Evolutionary conservation across 352 stramenopile genomes (phyloP).

Genomic region (Pythium pyrilobum): DNA sequence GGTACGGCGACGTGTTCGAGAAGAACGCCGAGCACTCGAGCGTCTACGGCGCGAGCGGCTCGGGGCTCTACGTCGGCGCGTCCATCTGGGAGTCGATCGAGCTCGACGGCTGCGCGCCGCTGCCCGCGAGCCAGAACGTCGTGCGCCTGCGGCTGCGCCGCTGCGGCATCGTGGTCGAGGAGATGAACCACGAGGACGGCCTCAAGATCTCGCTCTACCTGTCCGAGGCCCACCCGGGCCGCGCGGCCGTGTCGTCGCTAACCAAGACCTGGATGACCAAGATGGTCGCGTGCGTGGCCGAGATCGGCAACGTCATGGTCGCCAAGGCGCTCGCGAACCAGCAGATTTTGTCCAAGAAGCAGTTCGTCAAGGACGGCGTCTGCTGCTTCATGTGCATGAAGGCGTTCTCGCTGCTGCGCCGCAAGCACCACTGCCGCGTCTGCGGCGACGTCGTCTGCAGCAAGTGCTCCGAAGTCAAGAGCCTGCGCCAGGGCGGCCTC

Average conservation of each 20-base stretch:
- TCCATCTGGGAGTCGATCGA: constrained; percentile 86
- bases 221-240: constrained; percentile 68
- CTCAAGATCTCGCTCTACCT: constrained; percentile 71
- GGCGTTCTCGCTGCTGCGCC: constrained; percentile 65
- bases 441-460: constrained; percentile 83
- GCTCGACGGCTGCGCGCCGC: constrained; percentile 64
- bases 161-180: constrained; percentile 77
- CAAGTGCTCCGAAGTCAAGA: constrained; percentile 82
- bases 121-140: constrained; percentile 73
- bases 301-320: constrained; percentile 65
- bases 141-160: constrained; percentile 74
- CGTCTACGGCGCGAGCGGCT: constrained; percentile 51
- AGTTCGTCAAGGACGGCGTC: constrained; percentile 73
- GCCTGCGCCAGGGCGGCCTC: constrained; percentile 47
- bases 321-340: constrained; percentile 56
- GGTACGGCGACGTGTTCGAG: constrained; percentile 76
- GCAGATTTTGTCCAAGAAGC: constrained; percentile 61
- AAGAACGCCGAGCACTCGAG: constrained; percentile 55
- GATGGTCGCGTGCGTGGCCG: constrained; percentile 59
- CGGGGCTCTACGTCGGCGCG: constrained; percentile 63
- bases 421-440: constrained; percentile 83
- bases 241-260: constrained; percentile 60
- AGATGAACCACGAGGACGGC: constrained; percentile 45
- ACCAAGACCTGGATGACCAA: constrained; percentile 84
- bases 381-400: constrained; percentile 74